Evolutionary conservation across 805 yeast species (phyloP).

Genomic region (Ogataea polymorpha): DNA sequence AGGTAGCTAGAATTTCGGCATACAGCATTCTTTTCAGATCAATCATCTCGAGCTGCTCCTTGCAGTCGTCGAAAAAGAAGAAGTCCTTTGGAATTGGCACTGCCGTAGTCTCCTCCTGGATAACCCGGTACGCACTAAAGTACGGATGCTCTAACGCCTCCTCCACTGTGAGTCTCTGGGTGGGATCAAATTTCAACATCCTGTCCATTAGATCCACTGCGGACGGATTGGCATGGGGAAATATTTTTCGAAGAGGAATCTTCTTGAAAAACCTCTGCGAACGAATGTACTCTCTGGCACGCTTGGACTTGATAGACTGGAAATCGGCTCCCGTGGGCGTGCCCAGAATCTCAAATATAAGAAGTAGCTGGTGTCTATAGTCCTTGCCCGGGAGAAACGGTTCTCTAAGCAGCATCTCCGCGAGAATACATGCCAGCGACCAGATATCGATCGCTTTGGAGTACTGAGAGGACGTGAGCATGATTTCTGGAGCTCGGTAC

Average conservation of each 20-base stretch:
- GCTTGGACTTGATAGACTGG: conserved; percentile 65
- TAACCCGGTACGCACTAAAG: conserved; percentile 62
- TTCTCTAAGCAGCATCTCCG: conserved; percentile 58
- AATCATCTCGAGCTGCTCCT: conserved; percentile 46
- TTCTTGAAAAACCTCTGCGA: conserved; percentile 61
- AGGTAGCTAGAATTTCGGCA: conserved; percentile 44
- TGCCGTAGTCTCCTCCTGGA: conserved; percentile 65
- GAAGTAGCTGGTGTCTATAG: conserved; percentile 62
- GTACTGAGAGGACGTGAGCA: conserved; percentile 70
- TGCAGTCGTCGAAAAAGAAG: conserved; percentile 52
- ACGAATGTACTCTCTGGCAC: conserved; percentile 75
- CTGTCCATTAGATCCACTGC: conserved; percentile 64
- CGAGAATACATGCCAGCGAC: conserved; percentile 78
- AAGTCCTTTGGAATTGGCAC: conserved; percentile 53
- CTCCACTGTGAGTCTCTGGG: conserved; percentile 73
- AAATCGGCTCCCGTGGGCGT: conserved; percentile 74
- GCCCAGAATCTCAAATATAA: conserved; percentile 67
- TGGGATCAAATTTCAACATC: conserved; percentile 79
- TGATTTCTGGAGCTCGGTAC: conserved; percentile 83
- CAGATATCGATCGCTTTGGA: conserved; percentile 76
- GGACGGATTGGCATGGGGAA: conserved; percentile 46
- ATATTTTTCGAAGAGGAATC: conserved; percentile 48
- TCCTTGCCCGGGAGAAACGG: conserved; percentile 78
- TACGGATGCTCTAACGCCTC: conserved; percentile 84
- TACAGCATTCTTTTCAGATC: conserved; percentile 53